Percentiles rank a stretch among this genome's conserved stretches.
Conservation (phyloP, 140 eudicot species). For the Oenanthe javanica region DNA sequence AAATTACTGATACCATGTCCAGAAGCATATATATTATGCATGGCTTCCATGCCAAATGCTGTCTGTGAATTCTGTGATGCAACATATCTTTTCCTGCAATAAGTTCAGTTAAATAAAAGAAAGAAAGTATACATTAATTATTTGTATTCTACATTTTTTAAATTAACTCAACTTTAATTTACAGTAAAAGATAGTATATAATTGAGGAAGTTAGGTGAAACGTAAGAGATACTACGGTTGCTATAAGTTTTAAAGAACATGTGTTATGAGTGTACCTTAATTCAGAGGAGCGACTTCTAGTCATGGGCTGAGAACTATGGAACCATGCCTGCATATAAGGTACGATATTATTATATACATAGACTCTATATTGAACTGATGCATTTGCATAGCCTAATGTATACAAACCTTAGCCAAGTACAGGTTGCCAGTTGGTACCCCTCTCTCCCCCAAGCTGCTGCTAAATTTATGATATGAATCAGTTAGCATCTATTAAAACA, state of each 20-base stretch:
- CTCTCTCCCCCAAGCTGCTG: constrained; percentile 51
- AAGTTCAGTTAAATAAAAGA: background rate
- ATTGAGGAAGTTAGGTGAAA: background rate
- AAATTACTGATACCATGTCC: constrained; percentile 36
- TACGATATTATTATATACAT: background rate
- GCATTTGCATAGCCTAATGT: background rate
- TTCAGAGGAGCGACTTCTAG: constrained; percentile 88
- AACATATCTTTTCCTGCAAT: constrained; percentile 66
- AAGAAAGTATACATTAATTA: background rate
- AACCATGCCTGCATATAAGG: constrained; percentile 72
- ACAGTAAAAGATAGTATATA: background rate
- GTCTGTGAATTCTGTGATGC: constrained; percentile 73
- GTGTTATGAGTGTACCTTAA: constrained; percentile 43
- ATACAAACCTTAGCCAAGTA: constrained; percentile 66
- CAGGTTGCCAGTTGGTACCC: constrained; percentile 62
- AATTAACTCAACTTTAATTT: background rate
- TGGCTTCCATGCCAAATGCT: constrained; percentile 59
- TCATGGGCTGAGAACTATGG: constrained; percentile 91
- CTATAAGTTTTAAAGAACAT: background rate
- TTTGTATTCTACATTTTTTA: background rate
- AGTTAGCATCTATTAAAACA: background rate
- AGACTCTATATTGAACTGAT: constrained; percentile 4
- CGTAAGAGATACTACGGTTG: background rate
- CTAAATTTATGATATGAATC: constrained; percentile 5
- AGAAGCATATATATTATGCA: constrained; percentile 29